Base-by-base conservation (phyloP, 2,329 filamentous ascomycete species). In the Colletotrichum somersetense region DNA sequence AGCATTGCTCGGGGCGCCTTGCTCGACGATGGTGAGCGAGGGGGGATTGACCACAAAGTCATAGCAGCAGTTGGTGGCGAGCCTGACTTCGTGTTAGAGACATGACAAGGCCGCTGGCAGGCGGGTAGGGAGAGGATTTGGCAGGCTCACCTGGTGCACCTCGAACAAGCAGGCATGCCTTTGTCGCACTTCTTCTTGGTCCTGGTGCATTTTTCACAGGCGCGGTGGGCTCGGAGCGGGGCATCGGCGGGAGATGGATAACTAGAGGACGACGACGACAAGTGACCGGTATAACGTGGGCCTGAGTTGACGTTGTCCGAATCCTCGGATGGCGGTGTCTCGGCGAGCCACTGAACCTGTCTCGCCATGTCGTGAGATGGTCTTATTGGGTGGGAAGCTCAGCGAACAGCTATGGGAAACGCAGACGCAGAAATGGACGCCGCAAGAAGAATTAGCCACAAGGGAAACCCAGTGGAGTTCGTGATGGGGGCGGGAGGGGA, bases 161-260 rank as follows among this genome's bases (percentile, higher is more conserved):
- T 76, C 66, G 79, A 80, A 67, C 80, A 81, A 58, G 79, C 74
- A 40, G 80, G 80, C 48, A 81, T 74, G 44, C 78, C 80, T 76
- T 81, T 81, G 75, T 81, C 80, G 70, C 80, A 81, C 73, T 81
- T 81, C 78, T 81, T 81, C 76, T 81, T 81, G 65, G 80, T 81
- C 53, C 80, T 74, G 12, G 80, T 81, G 75, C 80, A 81, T 73
- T 81, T 81, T 74, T 81, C 80, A 75, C 80, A 81, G 35, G 80
- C 80, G 48, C 80, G 76, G 67, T 81, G 80, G 58, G 80, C 80
- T 67, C 79, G 79, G 66, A 78, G 78, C 57, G 75, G 72, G 57
- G 66, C 48, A 33, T 59, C 69, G 35, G 58, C 42, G 42, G 68
- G 35, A 56, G 65, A 64, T 38, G 58, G 69, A 23, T 69, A 55